These are phyloP conservation scores for Zygosaccharomyces pseudobailii DNA, from an alignment of 1,139 yeast species.

Conservation along the genomic window DNA sequence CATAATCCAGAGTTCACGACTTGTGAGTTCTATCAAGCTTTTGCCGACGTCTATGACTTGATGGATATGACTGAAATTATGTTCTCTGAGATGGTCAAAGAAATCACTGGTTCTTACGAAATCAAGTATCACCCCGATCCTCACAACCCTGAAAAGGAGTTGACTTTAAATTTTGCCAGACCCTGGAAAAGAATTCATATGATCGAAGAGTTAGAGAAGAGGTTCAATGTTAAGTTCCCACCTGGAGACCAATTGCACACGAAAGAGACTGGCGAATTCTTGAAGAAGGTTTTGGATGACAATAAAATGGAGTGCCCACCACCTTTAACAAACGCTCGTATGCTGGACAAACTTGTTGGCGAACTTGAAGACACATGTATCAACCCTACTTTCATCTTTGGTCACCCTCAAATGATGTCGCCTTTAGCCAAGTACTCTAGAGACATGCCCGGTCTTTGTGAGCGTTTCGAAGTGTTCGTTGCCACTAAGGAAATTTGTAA, in stretches of 20 bases:
- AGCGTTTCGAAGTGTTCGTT: conserved; percentile 96
- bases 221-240: conserved; percentile 85
- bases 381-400: conserved; percentile 96
- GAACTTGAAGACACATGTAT: conserved; percentile 89
- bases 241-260: conserved; percentile 94
- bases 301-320: conserved; percentile 89
- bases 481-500: conserved; percentile 98
- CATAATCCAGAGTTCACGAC: conserved; percentile 95
- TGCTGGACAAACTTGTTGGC: conserved; percentile 97
- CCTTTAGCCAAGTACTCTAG: conserved; percentile 97
- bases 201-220: conserved; percentile 93
- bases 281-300: conserved; percentile 72
- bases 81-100: conserved; percentile 96
- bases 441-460: conserved; percentile 89
- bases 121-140: conserved; percentile 87
- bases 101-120: conserved; percentile 83
- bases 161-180: conserved; percentile 82
- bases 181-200: conserved; percentile 99
- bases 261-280: conserved; percentile 85
- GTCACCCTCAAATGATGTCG: conserved; percentile 99
- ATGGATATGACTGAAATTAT: conserved; percentile 95
- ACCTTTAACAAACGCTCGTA: conserved; percentile 96
- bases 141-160: conserved; percentile 63
- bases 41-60: conserved; percentile 63
- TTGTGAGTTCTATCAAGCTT: conserved; percentile 88